These are phyloP conservation scores for Fusarium virguliforme DNA, from an alignment of 2,329 filamentous ascomycete genomes.

Conservation along the genomic window DNA sequence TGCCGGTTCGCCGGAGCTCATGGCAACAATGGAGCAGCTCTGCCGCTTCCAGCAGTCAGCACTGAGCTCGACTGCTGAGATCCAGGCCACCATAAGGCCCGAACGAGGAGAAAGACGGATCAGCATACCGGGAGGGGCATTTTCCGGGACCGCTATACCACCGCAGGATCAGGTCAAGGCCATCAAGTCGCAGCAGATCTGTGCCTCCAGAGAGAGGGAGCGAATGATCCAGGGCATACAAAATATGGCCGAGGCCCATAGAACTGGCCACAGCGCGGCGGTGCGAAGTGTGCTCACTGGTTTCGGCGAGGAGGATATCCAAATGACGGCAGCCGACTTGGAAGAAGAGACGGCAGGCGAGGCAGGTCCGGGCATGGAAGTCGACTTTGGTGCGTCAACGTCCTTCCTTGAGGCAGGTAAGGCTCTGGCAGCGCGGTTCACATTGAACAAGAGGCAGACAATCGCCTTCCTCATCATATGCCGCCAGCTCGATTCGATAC, in stretches of 20 bases:
- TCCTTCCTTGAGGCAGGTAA: slow-evolving; percentile 1
- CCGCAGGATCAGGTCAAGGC: slow-evolving; percentile 15
- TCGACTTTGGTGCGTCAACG: not conserved
- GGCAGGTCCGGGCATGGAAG: not conserved
- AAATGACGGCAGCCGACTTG: not conserved
- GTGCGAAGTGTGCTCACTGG: slow-evolving; percentile 3
- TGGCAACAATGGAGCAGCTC: slow-evolving; percentile 6
- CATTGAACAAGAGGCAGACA: not conserved
- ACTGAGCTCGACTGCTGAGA: not conserved
- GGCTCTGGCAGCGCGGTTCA: not conserved
- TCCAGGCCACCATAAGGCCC: not conserved
- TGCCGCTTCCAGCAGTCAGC: slow-evolving; percentile 9
- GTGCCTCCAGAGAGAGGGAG: slow-evolving; percentile 20
- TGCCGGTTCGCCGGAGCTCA: slow-evolving; percentile 6
- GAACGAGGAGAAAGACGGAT: not conserved
- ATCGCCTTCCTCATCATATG: slow-evolving; percentile 5
- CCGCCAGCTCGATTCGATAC: slow-evolving; percentile 3
- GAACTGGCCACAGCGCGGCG: slow-evolving; percentile 8
- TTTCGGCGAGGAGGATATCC: slow-evolving; percentile 12
- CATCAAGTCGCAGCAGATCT: slow-evolving; percentile 34
- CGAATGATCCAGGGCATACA: slow-evolving; percentile 17
- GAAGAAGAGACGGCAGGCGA: not conserved
- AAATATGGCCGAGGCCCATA: slow-evolving; percentile 11
- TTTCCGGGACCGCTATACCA: not conserved
- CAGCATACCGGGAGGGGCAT: not conserved